Conservation (phyloP, 176 grass and related monocot genomes). For the Tuctoria greenei region DNA sequence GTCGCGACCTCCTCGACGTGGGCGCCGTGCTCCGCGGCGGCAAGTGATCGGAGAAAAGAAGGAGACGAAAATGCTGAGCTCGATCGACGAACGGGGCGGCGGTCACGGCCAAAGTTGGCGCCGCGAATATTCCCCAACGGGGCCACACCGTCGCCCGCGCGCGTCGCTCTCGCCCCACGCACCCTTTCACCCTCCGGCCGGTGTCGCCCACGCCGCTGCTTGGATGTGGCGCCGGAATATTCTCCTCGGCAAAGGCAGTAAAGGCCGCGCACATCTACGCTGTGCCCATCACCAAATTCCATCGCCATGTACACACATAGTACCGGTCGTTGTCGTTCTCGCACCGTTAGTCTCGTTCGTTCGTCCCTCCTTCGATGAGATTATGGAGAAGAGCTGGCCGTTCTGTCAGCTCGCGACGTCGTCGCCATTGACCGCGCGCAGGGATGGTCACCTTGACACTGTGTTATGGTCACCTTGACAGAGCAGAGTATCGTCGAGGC, state of each 20-base stretch:
- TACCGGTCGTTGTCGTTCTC: background rate
- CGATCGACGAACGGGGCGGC: constrained; percentile 22
- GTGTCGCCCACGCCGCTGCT: background rate
- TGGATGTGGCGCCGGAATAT: constrained; percentile 42
- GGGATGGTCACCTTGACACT: too few species aligned
- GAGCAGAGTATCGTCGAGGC: background rate
- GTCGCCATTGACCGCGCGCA: constrained; percentile 24
- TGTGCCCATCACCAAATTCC: background rate
- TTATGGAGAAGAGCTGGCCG: background rate
- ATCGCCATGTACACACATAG: background rate
- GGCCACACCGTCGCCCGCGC: background rate
- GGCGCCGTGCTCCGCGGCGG: background rate
- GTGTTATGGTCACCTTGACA: constrained; percentile 14
- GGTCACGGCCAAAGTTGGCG: constrained; percentile 40
- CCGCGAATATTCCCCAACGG: constrained; percentile 37
- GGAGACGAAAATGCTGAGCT: constrained; percentile 1
- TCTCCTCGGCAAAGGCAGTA: constrained; percentile 6
- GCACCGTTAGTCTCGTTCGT: background rate
- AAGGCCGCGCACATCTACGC: background rate
- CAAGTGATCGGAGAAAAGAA: background rate
- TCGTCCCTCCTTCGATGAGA: background rate
- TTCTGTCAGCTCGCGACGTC: background rate
- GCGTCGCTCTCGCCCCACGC: constrained; percentile 4
- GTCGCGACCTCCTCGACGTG: background rate
- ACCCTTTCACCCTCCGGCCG: background rate